Conservation (phyloP, 2,329 filamentous ascomycete genomes). For the Cordyceps tenuipes region DNA sequence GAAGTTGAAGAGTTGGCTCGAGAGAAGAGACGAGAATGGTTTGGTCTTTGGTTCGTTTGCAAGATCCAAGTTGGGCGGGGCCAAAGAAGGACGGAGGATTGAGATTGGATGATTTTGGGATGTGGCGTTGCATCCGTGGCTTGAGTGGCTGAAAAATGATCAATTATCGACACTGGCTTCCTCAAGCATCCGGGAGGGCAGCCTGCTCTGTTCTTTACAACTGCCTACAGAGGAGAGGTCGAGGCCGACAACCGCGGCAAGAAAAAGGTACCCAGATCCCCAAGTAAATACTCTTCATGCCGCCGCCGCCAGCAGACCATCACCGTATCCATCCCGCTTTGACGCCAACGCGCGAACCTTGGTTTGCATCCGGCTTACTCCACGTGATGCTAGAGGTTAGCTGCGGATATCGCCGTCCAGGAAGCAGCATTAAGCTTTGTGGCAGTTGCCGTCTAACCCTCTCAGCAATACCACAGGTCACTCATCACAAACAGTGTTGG, state of each 20-base stretch:
- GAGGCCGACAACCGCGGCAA: neutral
- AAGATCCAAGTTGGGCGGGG: no score
- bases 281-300: neutral
- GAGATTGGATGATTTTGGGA: neutral
- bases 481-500: no score
- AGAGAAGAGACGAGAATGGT: no score
- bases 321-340: neutral
- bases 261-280: no score
- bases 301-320: neutral
- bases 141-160: neutral
- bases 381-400: neutral
- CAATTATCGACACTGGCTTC: no score
- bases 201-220: no score
- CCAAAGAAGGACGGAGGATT: neutral
- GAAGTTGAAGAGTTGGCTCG: neutral
- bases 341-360: neutral
- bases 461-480: neutral
- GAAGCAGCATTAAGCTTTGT: neutral
- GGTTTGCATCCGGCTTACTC: neutral
- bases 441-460: neutral
- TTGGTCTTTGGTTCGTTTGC: no score
- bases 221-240: no score
- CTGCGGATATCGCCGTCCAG: neutral
- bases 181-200: no score
- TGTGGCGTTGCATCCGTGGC: neutral